Evolutionary conservation across 2,329 filamentous ascomycete genomes (phyloP), one percentile per base, ranked within the genome.

Genomic region (Aureobasidium lini): DNA sequence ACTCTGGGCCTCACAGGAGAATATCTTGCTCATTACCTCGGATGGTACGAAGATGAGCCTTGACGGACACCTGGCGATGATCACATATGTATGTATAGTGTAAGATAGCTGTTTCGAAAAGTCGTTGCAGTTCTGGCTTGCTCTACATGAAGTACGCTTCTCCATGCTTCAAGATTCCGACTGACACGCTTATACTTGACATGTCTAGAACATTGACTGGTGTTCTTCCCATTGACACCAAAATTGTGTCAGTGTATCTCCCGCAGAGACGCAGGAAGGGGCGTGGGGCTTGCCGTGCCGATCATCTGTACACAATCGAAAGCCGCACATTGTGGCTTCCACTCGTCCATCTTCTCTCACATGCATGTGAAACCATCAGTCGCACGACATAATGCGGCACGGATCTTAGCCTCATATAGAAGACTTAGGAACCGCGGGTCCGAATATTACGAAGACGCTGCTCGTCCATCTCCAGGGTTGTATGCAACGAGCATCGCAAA

Each of bases 1-100:
- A 75, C 79, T 15, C 59, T 81, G 34, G 83, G 83, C 3, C 68
- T 85, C 62, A 66, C 78, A 37, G 77, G 76, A 11, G 83, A 86
- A 61, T 86, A 85, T 68, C 34, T 66, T 16, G 50, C 44, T n/a
- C 53, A 57, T 13, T 57, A 61, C 23, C 39, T 57, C 13, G 59
- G 46, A 36, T 57, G 49, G 52, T 56, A 60, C 23, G 43, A 52
- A 31, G 31, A 61, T n/a, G 43, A 57, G 18, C n/a, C 52, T 28
- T 13, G 31, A 10, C 37, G 29, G 37, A 34, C 6, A 7, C 18
- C 39, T 54, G n/a, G n/a, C 15, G 31, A 6, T 32, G 39, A 37
- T 23, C 50, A 16, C 34, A 34, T 16, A 34, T 56, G 52, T 46
- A 36, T 56, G 23, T 56, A 46, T 56, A 37, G 6, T 56, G 52